phyloP scores from a whole-genome alignment of 106 monocot species.

The Ottelia alismoides region DNA sequence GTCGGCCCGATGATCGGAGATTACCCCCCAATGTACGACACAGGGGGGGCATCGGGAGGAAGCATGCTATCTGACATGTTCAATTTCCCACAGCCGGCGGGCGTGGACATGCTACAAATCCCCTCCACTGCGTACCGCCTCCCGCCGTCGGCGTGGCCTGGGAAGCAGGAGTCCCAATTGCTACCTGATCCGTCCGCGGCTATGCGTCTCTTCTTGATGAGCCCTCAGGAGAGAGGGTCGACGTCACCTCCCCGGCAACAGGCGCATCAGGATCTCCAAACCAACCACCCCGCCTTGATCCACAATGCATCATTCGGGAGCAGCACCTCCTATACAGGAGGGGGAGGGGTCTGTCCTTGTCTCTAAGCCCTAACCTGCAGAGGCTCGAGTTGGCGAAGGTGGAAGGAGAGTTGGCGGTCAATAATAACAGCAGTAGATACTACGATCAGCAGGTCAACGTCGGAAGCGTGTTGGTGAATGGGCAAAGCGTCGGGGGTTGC shows the following conservation, averaged over 20 bases:
- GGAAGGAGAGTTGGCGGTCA: too few relatives aligned
- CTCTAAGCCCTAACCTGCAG: constrained; percentile 64
- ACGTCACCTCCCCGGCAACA: constrained; percentile 24
- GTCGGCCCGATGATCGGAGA: too few relatives aligned
- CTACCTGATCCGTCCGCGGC: constrained; percentile 35
- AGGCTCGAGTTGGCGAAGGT: constrained; percentile 67
- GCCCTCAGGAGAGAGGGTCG: constrained; percentile 21
- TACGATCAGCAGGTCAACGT: constrained; percentile 31
- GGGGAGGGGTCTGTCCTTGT: constrained; percentile 54
- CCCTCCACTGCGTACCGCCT: too few relatives aligned
- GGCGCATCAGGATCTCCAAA: constrained; percentile 2
- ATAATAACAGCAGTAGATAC: too few relatives aligned
- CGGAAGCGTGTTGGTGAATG: constrained; percentile 20
- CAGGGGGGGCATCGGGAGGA: background rate
- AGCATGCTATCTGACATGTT: constrained; percentile 6
- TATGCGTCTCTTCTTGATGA: constrained; percentile 57
- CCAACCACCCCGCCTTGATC: too few relatives aligned
- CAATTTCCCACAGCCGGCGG: constrained; percentile 1
- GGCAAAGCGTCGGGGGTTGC: constrained; percentile 7
- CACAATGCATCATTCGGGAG: background rate
- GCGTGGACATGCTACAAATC: too few relatives aligned
- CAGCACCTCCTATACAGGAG: constrained; percentile 8
- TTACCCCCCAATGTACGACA: background rate
- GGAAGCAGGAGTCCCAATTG: constrained; percentile 11
- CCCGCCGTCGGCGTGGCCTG: background rate